Evolutionary conservation across 257 asterid genomes (phyloP).

Genomic region (Capsicum chinense): DNA sequence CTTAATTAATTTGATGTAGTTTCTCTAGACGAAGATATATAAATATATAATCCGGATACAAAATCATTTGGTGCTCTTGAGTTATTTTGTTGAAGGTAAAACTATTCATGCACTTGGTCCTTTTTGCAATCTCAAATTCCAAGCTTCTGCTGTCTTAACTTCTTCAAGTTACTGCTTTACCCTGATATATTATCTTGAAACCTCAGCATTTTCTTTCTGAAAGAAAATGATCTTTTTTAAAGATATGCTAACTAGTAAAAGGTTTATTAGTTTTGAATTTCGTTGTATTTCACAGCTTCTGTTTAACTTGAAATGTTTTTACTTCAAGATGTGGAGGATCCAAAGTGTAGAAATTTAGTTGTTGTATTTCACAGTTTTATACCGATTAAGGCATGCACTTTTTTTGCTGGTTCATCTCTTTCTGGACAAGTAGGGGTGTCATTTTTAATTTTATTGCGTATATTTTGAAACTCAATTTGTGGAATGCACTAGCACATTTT

Average conservation of each 20-base stretch:
- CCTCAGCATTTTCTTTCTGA: neutral
- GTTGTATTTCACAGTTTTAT: neutral
- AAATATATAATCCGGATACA: neutral
- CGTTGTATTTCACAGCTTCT: conserved; percentile 5
- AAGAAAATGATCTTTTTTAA: neutral
- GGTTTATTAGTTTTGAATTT: neutral
- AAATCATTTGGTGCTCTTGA: neutral
- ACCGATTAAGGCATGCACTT: neutral
- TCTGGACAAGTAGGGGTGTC: neutral
- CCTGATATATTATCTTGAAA: conserved; percentile 4
- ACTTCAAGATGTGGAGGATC: neutral
- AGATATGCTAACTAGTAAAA: neutral
- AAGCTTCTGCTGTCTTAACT: neutral
- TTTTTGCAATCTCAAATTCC: conserved; percentile 10
- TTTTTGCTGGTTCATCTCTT: neutral
- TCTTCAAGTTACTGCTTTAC: conserved; percentile 7
- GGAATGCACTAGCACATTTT: neutral
- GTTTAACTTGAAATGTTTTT: neutral
- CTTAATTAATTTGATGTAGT: conserved; percentile 14
- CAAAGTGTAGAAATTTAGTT: neutral
- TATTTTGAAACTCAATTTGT: neutral
- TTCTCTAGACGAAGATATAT: neutral
- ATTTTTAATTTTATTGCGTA: neutral
- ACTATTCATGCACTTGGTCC: neutral
- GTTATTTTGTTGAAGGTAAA: neutral